Conservation (phyloP, 768 basidiomycete genomes). For the Kwoniella europaea region DNA sequence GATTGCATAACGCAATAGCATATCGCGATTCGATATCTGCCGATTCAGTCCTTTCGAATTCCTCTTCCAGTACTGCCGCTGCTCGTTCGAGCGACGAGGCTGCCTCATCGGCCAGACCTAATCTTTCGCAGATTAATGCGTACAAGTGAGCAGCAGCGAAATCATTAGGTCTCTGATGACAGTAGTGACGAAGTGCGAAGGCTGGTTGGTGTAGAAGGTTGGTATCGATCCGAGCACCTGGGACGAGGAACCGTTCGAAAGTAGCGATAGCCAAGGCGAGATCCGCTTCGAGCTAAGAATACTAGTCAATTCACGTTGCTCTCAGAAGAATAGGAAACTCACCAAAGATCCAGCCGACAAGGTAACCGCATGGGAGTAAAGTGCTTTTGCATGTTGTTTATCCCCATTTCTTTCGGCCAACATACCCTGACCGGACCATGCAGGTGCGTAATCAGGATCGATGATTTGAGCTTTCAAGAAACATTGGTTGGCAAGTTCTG, state of each 20-base stretch:
- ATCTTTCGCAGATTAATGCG: constrained; percentile 80
- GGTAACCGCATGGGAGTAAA: constrained; percentile 61
- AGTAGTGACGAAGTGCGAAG: constrained; percentile 79
- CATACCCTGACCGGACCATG: constrained; percentile 83
- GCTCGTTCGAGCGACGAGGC: constrained; percentile 66
- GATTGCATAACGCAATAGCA: constrained; percentile 77
- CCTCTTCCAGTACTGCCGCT: constrained; percentile 75
- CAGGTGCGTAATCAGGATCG: constrained; percentile 83
- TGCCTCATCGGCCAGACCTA: constrained; percentile 73
- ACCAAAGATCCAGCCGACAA: constrained; percentile 58
- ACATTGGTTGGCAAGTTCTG: constrained; percentile 81
- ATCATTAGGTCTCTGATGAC: constrained; percentile 70
- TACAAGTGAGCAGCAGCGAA: constrained; percentile 79
- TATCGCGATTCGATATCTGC: constrained; percentile 76
- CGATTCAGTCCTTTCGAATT: constrained; percentile 87
- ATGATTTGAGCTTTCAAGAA: constrained; percentile 85
- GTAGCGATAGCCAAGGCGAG: constrained; percentile 71
- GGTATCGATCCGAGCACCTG: constrained; percentile 27
- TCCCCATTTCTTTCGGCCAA: constrained; percentile 58
- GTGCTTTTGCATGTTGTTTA: constrained; percentile 66
- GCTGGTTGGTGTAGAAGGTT: constrained; percentile 75
- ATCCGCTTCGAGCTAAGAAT: constrained; percentile 74
- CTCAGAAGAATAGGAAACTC: neutral
- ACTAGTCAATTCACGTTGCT: neutral
- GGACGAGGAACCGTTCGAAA: constrained; percentile 61